These are phyloP conservation scores for Sporothrix pseudoabietina DNA, from an alignment of 2,329 filamentous ascomycete species.

Conservation along the genomic window DNA sequence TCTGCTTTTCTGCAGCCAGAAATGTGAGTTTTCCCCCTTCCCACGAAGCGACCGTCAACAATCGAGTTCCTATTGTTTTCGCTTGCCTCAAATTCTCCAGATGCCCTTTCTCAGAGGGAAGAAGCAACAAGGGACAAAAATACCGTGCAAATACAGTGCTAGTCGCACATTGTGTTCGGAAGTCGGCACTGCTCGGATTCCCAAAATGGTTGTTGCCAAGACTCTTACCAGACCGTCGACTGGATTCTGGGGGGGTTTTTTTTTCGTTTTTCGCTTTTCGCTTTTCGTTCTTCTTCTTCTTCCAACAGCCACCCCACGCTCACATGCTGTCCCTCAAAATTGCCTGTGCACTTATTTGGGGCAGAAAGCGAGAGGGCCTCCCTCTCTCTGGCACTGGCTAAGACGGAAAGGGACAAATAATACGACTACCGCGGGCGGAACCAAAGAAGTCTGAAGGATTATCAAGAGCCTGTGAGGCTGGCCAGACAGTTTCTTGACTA, in stretches of 20 bases:
- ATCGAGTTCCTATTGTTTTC: slow-evolving; percentile 1
- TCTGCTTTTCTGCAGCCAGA: neutral
- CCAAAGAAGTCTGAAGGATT: neutral
- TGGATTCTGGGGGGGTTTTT: neutral
- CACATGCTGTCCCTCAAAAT: neutral
- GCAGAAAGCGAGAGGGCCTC: no score
- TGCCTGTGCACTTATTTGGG: neutral
- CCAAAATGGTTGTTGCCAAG: slow-evolving; percentile 21
- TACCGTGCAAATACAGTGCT: slow-evolving; percentile 25
- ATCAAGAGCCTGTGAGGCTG: neutral
- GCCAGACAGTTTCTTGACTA: neutral
- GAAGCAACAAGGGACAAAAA: neutral
- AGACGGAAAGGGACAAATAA: neutral
- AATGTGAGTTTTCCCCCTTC: neutral
- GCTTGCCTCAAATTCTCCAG: neutral
- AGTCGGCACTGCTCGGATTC: slow-evolving; percentile 26
- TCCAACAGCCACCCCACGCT: neutral
- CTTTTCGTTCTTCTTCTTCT: no score
- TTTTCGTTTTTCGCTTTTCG: no score
- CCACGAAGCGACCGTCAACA: neutral
- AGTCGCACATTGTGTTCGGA: slow-evolving; percentile 30
- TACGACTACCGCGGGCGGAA: neutral
- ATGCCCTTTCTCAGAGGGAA: neutral
- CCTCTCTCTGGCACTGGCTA: neutral
- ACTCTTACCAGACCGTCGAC: slow-evolving; percentile 8